Base-by-base conservation (phyloP, 2,329 filamentous ascomycete species). In the Apiospora malaysiana region DNA sequence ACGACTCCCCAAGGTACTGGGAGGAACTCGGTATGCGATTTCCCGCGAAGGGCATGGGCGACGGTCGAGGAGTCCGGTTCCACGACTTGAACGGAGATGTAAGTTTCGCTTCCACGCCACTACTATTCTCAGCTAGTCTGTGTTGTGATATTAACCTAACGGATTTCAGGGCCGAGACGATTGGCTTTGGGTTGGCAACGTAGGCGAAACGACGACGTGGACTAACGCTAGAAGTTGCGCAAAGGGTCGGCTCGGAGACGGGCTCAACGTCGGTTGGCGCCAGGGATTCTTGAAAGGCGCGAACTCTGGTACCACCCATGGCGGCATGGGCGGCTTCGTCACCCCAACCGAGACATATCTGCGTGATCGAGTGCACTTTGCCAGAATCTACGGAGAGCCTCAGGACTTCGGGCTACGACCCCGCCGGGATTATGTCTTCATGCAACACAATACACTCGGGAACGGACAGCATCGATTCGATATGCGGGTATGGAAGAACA, bases 1-100 rank as follows among this genome's bases (percentile, higher is more conserved):
- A 75, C 1, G 74, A 80, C 5, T 72, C 68, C 2, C 78, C 80
- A 0, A 72, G 71, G 0, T 81, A 78, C 71, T 83, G 81, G 79
- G 79, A 83, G 71, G 68, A 72, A 0, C 73, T 83, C 45, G 78
- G 73, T 4, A 14, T 71, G 23, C 68, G 72, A 2, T 79, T 77
- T 59, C 70, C 70, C 4, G 70, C 56, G 16, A 73, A 76, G 46
- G 70, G 69, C 1, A 76, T 76, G 71, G 74, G 76, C 0, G 72
- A 77, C 42, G 43, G 74, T 10, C 27, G 43, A 18, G 77, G 76
- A 0, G 66, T 78, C 7, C 73, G 72, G 1, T 75, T 77, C 32
- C 72, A 73, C 4, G 77, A 79, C 32, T 72, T 78, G 49, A 76
- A 75, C 27, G 74, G 75, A 49, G 72, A 76, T 43, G 56, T 63